Conservation (phyloP, 176 grass and related monocot species). For the Sorghum bicolor region Sorghum_bicolor_NCBIv3 NC_012872.2:13673001-13673500, state of each 20-base stretch:
- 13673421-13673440: no score
- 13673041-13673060: neutral
- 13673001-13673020: neutral
- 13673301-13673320: neutral
- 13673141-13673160: neutral
- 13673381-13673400: no score
- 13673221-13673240: neutral
- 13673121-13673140: neutral
- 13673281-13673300: neutral
- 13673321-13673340: neutral
- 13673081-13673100: constrained; percentile 28
- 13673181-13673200: neutral
- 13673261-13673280: neutral
- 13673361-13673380: no score
- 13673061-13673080: neutral
- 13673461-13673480: no score
- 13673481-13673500: no score
- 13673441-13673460: no score
- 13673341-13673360: no score
- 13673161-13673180: neutral
- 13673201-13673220: neutral
- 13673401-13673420: no score
- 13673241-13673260: no score
- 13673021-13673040: neutral
- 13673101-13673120: neutral